A percentile compares a stretch with the other conserved stretches of the same genome.
Conservation (phyloP, 257 asterid species). For the Lycium ferocissimum region DNA sequence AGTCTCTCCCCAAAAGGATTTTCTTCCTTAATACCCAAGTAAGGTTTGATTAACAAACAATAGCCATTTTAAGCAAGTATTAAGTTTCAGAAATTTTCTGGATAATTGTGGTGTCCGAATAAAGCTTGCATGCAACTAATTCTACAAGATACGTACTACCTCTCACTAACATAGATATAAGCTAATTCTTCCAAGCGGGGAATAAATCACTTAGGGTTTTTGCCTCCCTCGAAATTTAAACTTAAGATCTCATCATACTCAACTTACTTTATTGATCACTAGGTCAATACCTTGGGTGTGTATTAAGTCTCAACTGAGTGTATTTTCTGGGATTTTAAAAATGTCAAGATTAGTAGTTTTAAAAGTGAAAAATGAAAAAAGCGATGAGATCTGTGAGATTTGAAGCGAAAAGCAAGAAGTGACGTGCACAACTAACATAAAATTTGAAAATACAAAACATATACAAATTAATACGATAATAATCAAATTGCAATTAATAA, state of each 20-base stretch:
- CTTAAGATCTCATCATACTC: not conserved
- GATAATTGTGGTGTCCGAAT: rapidly evolving
- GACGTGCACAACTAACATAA: not conserved
- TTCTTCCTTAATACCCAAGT: slow-evolving; percentile 68
- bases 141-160: rapidly evolving
- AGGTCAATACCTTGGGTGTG: not conserved
- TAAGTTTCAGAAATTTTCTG: not conserved
- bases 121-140: not conserved
- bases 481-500: not conserved
- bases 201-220: no score
- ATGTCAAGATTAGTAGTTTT: not conserved
- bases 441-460: not conserved
- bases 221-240: not conserved
- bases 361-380: not conserved
- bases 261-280: rapidly evolving
- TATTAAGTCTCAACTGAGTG: not conserved
- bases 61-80: not conserved
- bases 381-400: not conserved
- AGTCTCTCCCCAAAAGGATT: slow-evolving; percentile 21
- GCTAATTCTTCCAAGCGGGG: not conserved
- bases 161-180: rapidly evolving
- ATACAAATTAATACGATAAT: not conserved
- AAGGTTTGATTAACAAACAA: slow-evolving; percentile 40
- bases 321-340: not conserved
- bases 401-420: not conserved